Evolutionary conservation across 371 early-diverging fungal species (phyloP), one percentile per base, ranked within the genome.

Genomic region (Mortierella sp.): DNA sequence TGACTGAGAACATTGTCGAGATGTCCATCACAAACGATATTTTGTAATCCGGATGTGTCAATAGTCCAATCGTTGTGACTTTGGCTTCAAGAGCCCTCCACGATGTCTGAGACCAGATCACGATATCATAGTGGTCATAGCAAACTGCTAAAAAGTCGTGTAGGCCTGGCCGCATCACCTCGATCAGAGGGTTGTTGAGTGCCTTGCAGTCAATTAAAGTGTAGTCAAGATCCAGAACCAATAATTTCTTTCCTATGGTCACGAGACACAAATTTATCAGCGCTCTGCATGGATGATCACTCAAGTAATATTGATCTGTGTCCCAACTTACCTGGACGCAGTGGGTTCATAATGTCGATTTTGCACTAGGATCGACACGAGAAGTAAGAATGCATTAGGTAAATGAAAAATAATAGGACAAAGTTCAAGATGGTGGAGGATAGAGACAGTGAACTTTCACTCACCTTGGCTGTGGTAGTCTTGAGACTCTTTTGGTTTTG

Each of bases 101-200:
- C 35, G 83, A 77, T 0, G 91, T 91, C 68, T 91, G 91, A 56
- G 89, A 88, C 91, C 91, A 91, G 56, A 91, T 87, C 10, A 89
- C 86, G 58, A 90, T 82, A 63, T 90, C 91, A 64, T 90, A 91
- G 64, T 86, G 81, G 56, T 85, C 85, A 66, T 89, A 88, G 1
- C 86, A 73, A 1, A 86, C 86, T 0, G 89, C 69, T 64, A 91
- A 70, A 72, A 90, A 86, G 68, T 87, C 86, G 75, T 91, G 90
- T 77, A 89, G 59, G 8, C 90, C 90, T 1, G 91, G 91, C 15
- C 91, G 84, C 64, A 86, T 85, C 62, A 89, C 85, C 7, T 87
- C 85, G 5, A 83, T 63, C 35, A 88, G 77, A 26, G 87, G 83
- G 40, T 83, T 78, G 17, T 86, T 86, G 29, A 83, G 63, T 17